Evolutionary conservation across 345 rosid species (phyloP).

Genomic region (Hibiscus mutabilis): DNA sequence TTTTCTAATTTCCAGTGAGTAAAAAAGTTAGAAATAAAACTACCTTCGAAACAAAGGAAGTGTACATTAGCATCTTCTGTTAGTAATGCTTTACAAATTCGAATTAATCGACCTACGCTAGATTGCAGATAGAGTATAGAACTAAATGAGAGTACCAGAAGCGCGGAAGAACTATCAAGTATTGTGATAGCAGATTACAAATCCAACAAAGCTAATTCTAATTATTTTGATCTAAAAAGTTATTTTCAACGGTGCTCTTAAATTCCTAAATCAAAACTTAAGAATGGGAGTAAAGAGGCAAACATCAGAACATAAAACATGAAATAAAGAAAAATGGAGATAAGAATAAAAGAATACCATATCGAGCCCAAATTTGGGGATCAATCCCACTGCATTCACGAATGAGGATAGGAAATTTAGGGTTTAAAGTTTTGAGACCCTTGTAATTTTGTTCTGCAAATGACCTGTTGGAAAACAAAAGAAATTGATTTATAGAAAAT

Average conservation of each 20-base stretch:
- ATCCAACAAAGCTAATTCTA: not conserved
- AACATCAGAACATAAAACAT: no score
- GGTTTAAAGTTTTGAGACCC: conserved; percentile 80
- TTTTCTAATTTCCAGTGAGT: not conserved
- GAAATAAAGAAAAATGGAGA: no score
- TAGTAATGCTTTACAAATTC: no score
- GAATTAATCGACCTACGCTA: no score
- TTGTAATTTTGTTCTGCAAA: conserved; percentile 83
- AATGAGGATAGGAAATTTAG: conserved; percentile 75
- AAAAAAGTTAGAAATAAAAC: no score
- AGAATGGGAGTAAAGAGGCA: not conserved
- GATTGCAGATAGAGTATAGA: not conserved
- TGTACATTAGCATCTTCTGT: no score
- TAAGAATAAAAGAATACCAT: conserved; percentile 34
- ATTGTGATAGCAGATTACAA: not conserved
- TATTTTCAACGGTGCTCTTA: not conserved
- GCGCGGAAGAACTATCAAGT: no score
- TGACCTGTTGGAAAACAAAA: conserved; percentile 29
- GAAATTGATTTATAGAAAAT: not conserved
- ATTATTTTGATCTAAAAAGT: not conserved
- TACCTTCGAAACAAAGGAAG: no score
- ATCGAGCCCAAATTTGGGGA: conserved; percentile 98
- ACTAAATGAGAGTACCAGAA: not conserved
- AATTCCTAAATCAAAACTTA: not conserved
- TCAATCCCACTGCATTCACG: conserved; percentile 75